Percentiles rank a stretch among this genome's conserved stretches.
phyloP scores from a whole-genome alignment of 2,329 filamentous ascomycete genomes.

The Talaromyces sp. region DNA sequence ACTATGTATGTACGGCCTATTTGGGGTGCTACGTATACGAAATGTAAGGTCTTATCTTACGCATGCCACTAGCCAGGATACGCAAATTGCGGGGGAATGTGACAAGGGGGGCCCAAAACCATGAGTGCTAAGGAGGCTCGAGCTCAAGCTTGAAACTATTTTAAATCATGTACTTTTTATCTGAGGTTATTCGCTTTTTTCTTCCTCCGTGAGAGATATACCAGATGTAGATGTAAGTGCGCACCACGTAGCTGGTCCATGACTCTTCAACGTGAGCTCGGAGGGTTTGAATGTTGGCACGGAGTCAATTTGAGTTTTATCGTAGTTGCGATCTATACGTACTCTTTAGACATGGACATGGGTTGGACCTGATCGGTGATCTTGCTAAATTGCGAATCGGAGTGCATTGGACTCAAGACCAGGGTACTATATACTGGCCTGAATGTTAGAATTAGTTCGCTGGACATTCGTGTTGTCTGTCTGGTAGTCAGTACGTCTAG shows the following conservation, averaged over 20 bases:
- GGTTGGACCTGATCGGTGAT: background rate
- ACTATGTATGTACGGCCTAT: constrained; percentile 1
- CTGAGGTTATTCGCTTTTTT: background rate
- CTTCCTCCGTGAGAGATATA: background rate
- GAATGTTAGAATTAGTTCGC: background rate
- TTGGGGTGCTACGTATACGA: background rate
- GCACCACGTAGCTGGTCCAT: background rate
- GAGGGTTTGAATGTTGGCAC: background rate
- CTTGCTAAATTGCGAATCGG: background rate
- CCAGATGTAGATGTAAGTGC: background rate
- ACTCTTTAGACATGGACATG: background rate
- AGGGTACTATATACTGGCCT: background rate
- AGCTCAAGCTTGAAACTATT: background rate
- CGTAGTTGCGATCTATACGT: background rate
- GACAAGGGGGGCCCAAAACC: background rate
- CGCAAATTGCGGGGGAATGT: background rate
- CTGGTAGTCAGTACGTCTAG: background rate
- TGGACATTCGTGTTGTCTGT: background rate
- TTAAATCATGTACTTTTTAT: background rate
- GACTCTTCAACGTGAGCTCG: background rate
- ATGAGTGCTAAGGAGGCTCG: background rate
- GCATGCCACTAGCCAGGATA: background rate
- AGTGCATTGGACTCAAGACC: background rate
- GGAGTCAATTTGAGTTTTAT: background rate
- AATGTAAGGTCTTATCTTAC: background rate